Evolutionary conservation across 1,284 basidiomycete genomes (phyloP), one percentile per base, ranked within the genome.

Genomic region (Mycosarcoma maydis): DNA sequence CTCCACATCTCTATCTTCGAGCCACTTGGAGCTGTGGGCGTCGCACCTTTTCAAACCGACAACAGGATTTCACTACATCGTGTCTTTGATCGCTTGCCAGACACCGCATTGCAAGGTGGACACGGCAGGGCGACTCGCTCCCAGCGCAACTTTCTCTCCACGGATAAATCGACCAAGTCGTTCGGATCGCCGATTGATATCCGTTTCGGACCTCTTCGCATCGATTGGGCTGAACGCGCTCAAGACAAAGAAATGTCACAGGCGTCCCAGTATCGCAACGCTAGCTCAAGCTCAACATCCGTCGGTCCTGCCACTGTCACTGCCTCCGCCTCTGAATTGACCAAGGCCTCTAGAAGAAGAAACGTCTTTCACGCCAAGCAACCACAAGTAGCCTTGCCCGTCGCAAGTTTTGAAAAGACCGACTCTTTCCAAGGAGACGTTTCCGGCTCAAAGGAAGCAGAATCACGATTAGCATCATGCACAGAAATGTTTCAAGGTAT

Each of bases 361-460:
- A 42, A 59, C 16, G 56, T 64, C 24, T 66, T 66, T 34, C 64
- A 68, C 32, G 51, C 58, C n/a, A 51, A 51, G 38, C 61, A 68
- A 33, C 65, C 54, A 2, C 70, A 65, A 32, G 49, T 69, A 7
- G 47, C 62, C 22, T 14, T 65, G n/a, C 68, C 70, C 1, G 67
- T 68, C 8, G 74, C 64, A 0, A 60, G 27, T 3, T 78, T 75
- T 29, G 53, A 72, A n/a, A 65, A 73, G 56, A 54, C 66, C 1
- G 72, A 73, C 50, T 70, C 72, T 6, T 77, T 77, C 38, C 33
- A 69, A 27, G 69, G 65, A n/a, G 66, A 73, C 36, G 34, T 49
- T 20, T 47, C 57, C 6, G 17, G 19, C 0, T 42, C 49, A 6
- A 56, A 38, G 4, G 47, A 60, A 23, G 22, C 27, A 7, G 33